Evolutionary conservation across 305 asterid genomes (phyloP).

Genomic region (Rubia tinctorum): DNA sequence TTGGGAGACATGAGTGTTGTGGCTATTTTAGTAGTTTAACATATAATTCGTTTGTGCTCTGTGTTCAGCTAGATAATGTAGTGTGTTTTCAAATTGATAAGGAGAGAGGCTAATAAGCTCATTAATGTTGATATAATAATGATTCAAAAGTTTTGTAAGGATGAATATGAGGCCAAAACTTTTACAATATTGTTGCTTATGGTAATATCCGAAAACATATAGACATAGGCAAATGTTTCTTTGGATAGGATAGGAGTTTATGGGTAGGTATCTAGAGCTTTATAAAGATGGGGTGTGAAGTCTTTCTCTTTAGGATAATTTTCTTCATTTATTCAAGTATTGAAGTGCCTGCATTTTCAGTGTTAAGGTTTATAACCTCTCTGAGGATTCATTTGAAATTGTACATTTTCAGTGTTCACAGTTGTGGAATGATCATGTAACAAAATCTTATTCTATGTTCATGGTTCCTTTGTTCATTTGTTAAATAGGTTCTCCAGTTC

Average conservation of each 20-base stretch:
- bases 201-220: not conserved
- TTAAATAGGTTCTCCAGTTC: slow-evolving; percentile 55
- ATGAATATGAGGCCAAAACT: not conserved
- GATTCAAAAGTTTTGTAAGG: not conserved
- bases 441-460: not conserved
- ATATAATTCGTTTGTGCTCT: not conserved
- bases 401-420: not conserved
- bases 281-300: not conserved
- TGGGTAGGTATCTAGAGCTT: too few relatives aligned
- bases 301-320: not conserved
- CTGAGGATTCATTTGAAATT: not conserved
- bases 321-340: too few relatives aligned
- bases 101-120: not conserved
- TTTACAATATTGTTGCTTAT: not conserved
- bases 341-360: too few relatives aligned
- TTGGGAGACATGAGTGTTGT: not conserved
- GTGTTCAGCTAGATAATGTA: not conserved
- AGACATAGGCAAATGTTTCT: not conserved
- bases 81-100: not conserved
- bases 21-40: not conserved
- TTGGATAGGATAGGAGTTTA: not conserved
- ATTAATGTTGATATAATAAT: not conserved
- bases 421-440: not conserved
- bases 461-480: slow-evolving; percentile 14
- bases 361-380: not conserved